Conservation (phyloP, 2,329 filamentous ascomycete species). For the Dactylellina drechsleri region DNA sequence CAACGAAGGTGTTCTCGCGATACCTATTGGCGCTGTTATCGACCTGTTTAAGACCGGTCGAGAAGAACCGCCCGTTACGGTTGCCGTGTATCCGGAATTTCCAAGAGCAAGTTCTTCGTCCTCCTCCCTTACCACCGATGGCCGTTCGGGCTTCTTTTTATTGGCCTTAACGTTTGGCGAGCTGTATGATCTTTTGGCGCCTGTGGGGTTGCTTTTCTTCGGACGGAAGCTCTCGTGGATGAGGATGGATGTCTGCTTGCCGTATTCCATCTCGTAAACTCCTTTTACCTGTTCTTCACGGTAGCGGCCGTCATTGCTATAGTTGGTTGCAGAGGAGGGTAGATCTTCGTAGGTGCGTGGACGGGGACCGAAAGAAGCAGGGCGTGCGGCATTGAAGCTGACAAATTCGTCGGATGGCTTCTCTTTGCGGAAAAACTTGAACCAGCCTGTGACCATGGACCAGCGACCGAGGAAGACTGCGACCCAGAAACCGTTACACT, state of each 20-base stretch:
- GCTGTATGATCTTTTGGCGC: slow-evolving; percentile 25
- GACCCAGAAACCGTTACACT: slow-evolving; percentile 87
- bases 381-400: slow-evolving; percentile 79
- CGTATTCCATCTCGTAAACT: slow-evolving; percentile 50
- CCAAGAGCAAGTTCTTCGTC: slow-evolving; percentile 36
- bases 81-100: slow-evolving; percentile 38
- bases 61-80: slow-evolving; percentile 19
- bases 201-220: slow-evolving; percentile 17
- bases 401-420: slow-evolving; percentile 81
- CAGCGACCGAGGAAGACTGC: slow-evolving; percentile 82
- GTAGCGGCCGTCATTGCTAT: slow-evolving; percentile 30
- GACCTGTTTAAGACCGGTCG: slow-evolving; percentile 34
- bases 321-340: slow-evolving; percentile 49
- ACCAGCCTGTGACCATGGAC: slow-evolving; percentile 88
- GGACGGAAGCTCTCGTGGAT: slow-evolving; percentile 46
- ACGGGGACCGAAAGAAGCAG: slow-evolving; percentile 70
- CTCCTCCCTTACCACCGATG: slow-evolving; percentile 26
- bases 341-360: slow-evolving; percentile 49
- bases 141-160: slow-evolving; percentile 23
- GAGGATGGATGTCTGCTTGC: slow-evolving; percentile 45
- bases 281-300: slow-evolving; percentile 36
- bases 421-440: slow-evolving; percentile 70
- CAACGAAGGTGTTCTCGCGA: slow-evolving; percentile 23
- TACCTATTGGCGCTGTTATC: slow-evolving; percentile 34
- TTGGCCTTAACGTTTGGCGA: slow-evolving; percentile 7